Evolutionary conservation across 2,329 filamentous ascomycete species (phyloP).

Genomic region (Didymella exigua): DNA sequence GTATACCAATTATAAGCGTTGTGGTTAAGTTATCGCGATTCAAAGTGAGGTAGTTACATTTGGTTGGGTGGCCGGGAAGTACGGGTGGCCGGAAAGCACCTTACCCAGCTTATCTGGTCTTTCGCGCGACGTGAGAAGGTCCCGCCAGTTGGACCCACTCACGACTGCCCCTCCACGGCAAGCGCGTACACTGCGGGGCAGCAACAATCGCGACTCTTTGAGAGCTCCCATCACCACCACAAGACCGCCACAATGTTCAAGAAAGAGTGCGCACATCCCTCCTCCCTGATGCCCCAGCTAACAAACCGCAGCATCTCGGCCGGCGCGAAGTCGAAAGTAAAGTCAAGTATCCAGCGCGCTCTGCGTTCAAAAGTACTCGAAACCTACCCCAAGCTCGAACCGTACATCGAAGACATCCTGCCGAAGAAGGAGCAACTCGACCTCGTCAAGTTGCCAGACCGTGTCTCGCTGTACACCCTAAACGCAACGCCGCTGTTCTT

Average conservation of each 20-base stretch:
- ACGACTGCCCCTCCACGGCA: slow-evolving; percentile 10
- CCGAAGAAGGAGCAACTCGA: slow-evolving; percentile 93
- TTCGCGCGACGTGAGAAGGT: too few relatives aligned
- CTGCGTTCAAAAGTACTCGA: slow-evolving; percentile 82
- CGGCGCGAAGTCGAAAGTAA: slow-evolving; percentile 91
- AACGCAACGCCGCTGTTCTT: slow-evolving; percentile 83
- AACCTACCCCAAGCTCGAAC: slow-evolving; percentile 83
- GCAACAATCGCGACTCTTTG: slow-evolving; percentile 8
- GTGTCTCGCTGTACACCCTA: slow-evolving; percentile 85
- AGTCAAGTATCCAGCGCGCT: slow-evolving; percentile 89
- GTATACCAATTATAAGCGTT: too few relatives aligned
- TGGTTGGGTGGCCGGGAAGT: too few relatives aligned
- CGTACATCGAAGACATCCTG: slow-evolving; percentile 90
- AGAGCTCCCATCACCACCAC: slow-evolving; percentile 6
- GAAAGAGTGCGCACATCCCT: slow-evolving; percentile 37
- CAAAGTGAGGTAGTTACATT: too few relatives aligned
- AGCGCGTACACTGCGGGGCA: slow-evolving; percentile 14
- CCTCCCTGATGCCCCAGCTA: neutral
- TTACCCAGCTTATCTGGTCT: too few relatives aligned
- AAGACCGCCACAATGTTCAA: slow-evolving; percentile 42
- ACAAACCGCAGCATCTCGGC: slow-evolving; percentile 66
- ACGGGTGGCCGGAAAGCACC: too few relatives aligned
- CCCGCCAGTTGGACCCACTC: neutral
- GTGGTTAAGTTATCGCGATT: too few relatives aligned
- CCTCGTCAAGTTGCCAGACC: slow-evolving; percentile 91